phyloP scores from a whole-genome alignment of 306 rosid species.

The Pterocarpus santalinus region DNA sequence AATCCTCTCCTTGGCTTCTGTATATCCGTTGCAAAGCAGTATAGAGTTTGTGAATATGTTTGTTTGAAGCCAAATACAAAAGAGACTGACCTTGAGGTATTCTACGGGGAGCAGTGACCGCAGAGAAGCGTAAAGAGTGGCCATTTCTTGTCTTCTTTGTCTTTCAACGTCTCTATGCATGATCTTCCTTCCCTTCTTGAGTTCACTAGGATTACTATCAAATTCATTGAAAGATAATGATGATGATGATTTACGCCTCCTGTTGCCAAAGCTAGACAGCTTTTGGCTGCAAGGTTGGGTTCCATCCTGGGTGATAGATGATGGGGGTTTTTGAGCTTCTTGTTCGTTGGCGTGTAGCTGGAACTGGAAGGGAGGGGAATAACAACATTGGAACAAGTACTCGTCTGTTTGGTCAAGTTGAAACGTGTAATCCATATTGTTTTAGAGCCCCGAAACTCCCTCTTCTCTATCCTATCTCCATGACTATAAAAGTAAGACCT shows the following conservation, averaged over 20 bases:
- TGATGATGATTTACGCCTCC: conserved; percentile 25
- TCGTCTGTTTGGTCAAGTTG: conserved; percentile 49
- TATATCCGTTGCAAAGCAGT: no score
- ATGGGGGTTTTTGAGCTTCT: conserved; percentile 25
- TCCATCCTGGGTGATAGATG: no score
- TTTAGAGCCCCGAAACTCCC: conserved; percentile 29
- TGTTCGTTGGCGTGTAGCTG: not conserved
- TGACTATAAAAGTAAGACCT: not conserved
- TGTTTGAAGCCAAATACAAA: not conserved
- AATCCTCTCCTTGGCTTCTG: no score
- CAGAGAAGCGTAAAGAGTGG: conserved; percentile 53
- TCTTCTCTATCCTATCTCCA: not conserved
- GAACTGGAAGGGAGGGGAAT: conserved; percentile 22
- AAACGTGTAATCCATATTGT: conserved; percentile 44
- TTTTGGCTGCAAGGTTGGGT: not conserved
- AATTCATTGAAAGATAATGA: not conserved
- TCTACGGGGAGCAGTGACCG: conserved; percentile 51
- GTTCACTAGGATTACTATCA: conserved; percentile 9
- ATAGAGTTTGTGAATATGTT: no score
- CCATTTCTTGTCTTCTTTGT: conserved; percentile 64
- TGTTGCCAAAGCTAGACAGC: not conserved
- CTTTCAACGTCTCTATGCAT: conserved; percentile 59
- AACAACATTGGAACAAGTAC: conserved; percentile 20
- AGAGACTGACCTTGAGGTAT: conserved; percentile 51
- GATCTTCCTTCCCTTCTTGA: conserved; percentile 44